Base-by-base conservation (phyloP, 2,329 filamentous ascomycete species). In the Lasiodiplodia gonubiensis region DNA sequence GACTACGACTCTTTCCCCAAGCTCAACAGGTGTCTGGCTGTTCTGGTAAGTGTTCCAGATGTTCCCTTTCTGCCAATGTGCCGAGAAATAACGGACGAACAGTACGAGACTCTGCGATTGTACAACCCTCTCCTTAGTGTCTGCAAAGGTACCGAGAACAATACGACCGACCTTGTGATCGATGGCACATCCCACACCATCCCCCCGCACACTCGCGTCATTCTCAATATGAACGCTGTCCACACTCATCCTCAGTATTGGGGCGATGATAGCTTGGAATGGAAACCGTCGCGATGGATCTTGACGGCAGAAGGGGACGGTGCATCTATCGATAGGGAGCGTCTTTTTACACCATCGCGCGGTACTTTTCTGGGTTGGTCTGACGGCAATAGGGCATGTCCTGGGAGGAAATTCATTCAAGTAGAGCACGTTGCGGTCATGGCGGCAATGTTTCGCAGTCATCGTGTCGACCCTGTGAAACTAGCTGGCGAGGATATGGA, bases 41-140 rank as follows among this genome's bases (percentile, higher is more conserved):
- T 81, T 2, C 70, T 72, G 51, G 71, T 72, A 65, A 57, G 55
- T 59, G 8, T 30, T 53, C 6, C 4, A 8, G 25, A 30, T 51
- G 5, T 16, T 23, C 21, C 6, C 7, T 33, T 33, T 12, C 23
- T 8, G 16, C 35, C 7, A 33, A 10, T 10, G 21, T 23, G 14
- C 7, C 14, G 16, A 16, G 18, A 42, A n/a, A 42, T 69, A 37
- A 66, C 18, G 63, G 46, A n/a, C 23, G 5, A n/a, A n/a, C 30
- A 84, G 75, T 75, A 77, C 37, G 83, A 85, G 71, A 81, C 79
- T 1, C 67, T 84, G 6, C 80, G 81, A 6, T 73, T 83, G 0
- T 82, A 80, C 61, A 73, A 75, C 0, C 77, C 78, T 0, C 74
- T 81, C 3, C 61, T 71, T 2, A 68, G 69, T 2, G 63, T 78